Base-by-base conservation (phyloP, 139 green algal genomes). In the Chlorella sp. region DNA sequence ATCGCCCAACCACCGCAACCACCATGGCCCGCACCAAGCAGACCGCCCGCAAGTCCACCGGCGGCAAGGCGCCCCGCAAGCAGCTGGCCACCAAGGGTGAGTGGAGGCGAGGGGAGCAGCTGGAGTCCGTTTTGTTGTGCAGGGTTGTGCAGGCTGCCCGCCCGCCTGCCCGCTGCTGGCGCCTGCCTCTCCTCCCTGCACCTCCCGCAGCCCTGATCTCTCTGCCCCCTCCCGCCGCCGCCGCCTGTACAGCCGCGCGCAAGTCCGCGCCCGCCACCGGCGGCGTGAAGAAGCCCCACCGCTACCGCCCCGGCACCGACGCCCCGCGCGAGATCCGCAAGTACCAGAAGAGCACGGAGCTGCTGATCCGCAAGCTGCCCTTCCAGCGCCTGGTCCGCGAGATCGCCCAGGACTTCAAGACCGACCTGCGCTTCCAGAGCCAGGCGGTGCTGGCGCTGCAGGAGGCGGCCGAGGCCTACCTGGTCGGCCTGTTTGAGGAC, bases 361-460 rank as follows among this genome's bases (percentile, higher is more conserved):
- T 91, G 79, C 89, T 97, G 33, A 97, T 98, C 86, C 89, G 94
- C 82, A 97, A 97, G 91, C 88, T 97, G 77, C 94, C 94, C 71
- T 98, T 98, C 86, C 94, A 98, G 90, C 88, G 94, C 59, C 87
- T 98, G 68, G 95, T 98, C 11, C 90, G 95, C 66, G 95, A 98
- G 87, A 98, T 98, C n/a, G 93, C 94, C 42, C 93, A 98, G 90
- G 95, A 98, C 88, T 98, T 97, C 94, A 98, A 98, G 91, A 97
- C 94, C 56, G 95, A 98, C 92, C 89, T 98, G 85, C 89, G 95
- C 75, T 98, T 98, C 90, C 94, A 98, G 90, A 71, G 41, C 35
- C 92, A 88, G 46, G 60, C 56, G 21, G 91, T 98, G 36, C 87
- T 97, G 72, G 94, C 90, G 27, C 90, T 98, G 55, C 93, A 98